Conservation (phyloP, 257 asterid genomes). For the Ophiorrhiza pumila region DNA sequence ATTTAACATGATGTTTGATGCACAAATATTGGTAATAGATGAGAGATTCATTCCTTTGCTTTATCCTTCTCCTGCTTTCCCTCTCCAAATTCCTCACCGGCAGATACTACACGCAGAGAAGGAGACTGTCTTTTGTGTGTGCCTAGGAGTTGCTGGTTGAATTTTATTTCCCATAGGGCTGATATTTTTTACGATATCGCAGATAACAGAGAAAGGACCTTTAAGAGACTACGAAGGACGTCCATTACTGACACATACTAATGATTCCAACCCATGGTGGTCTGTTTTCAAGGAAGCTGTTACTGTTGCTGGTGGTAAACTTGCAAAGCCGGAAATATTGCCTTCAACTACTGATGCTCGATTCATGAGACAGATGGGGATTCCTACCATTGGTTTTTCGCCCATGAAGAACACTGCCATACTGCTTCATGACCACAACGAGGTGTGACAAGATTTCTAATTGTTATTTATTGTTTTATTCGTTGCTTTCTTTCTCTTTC, state of each 20-base stretch:
- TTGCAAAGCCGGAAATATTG: constrained; percentile 82
- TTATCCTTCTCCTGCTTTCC: not conserved
- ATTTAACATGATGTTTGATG: too few relatives aligned
- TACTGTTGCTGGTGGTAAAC: constrained; percentile 74
- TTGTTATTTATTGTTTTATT: not conserved
- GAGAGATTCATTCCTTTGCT: not conserved
- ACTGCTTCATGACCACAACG: constrained; percentile 91
- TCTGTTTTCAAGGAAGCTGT: constrained; percentile 64
- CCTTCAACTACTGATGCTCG: constrained; percentile 89
- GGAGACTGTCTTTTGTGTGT: too few relatives aligned
- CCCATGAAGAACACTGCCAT: constrained; percentile 94
- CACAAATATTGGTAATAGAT: not conserved
- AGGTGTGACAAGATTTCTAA: constrained; percentile 38
- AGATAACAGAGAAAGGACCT: constrained; percentile 71
- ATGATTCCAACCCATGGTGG: constrained; percentile 95
- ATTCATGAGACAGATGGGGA: constrained; percentile 68
- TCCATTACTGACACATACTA: constrained; percentile 66
- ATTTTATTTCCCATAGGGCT: not conserved
- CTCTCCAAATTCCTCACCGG: not conserved
- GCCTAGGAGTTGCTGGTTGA: not conserved
- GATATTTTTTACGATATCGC: constrained; percentile 14
- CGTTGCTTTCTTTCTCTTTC: constrained; percentile 2
- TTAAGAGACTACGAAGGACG: constrained; percentile 61
- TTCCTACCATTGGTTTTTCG: constrained; percentile 87
- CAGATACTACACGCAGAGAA: not conserved